Conservation (phyloP, 768 basidiomycete species). For the Krasilnikovozyma curviuscula region DNA sequence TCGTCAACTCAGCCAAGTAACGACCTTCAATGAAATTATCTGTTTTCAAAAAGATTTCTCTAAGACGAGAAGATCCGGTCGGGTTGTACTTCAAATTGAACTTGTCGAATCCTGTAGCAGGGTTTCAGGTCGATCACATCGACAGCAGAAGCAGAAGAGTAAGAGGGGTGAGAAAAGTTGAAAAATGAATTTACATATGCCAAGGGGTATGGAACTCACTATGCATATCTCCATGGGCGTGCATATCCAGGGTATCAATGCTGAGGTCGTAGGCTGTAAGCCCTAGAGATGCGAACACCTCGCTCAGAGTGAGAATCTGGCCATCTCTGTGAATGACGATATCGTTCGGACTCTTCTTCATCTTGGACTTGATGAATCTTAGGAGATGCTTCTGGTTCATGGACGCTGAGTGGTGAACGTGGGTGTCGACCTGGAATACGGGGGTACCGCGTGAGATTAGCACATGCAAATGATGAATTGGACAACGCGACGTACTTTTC, state of each 20-base stretch:
- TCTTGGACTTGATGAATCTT: slow-evolving; percentile 96
- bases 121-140: too few relatives aligned
- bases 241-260: slow-evolving; percentile 98
- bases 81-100: slow-evolving; percentile 54
- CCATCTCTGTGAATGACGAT: slow-evolving; percentile 90
- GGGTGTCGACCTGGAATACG: slow-evolving; percentile 55
- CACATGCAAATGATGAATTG: too few relatives aligned
- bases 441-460: too few relatives aligned
- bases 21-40: slow-evolving; percentile 83
- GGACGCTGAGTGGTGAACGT: slow-evolving; percentile 93
- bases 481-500: slow-evolving; percentile 33
- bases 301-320: slow-evolving; percentile 60
- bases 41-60: slow-evolving; percentile 96
- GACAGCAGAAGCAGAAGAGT: slow-evolving; percentile 32
- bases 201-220: too few relatives aligned
- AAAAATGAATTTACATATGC: too few relatives aligned
- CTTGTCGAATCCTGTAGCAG: slow-evolving; percentile 94
- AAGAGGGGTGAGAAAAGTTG: neutral
- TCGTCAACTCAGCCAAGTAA: slow-evolving; percentile 85
- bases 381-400: slow-evolving; percentile 99
- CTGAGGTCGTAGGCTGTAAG: slow-evolving; percentile 93
- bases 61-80: slow-evolving; percentile 70
- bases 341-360: slow-evolving; percentile 73
- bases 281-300: slow-evolving; percentile 92
- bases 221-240: slow-evolving; percentile 92